Evolutionary conservation across 2,329 filamentous ascomycete genomes (phyloP), one percentile per base, ranked within the genome.

Genomic region (Akanthomyces muscarius): DNA sequence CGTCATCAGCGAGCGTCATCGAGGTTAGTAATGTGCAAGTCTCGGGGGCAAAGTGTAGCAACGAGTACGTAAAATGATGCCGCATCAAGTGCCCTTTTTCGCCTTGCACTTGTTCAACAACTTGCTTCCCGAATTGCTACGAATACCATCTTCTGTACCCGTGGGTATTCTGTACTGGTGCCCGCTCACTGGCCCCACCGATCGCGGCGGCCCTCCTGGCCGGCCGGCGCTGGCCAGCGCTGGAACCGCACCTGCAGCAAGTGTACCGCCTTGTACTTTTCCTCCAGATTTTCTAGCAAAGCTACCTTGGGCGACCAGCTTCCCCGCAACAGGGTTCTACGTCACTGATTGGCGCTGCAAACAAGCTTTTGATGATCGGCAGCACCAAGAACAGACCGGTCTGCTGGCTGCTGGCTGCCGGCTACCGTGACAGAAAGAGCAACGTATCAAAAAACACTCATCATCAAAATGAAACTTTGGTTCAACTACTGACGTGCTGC

Each of bases 291-390:
- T 5, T 23, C 14, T 3, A 21, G 6, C 4, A 28, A 10, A 45
- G 13, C 2, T 61, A 61, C 58, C 16, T 53, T 10, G 1, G 8
- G 5, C 47, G 42, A 36, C 7, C 16, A 18, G 1, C 3, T 41
- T 33, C 33, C 58, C 58, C 58, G 38, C 58, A 44, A 8, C 48
- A 61, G 58, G 48, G 38, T 53, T 36, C 56, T 61, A 61, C 59
- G 59, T 61, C 59, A 61, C 50, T 25, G 30, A 48, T 61, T 44
- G 48, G 38, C 58, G 33, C 16, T 21, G 38, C 25, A n/a, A 61
- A 61, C 59, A 61, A 61, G 50, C 50, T 61, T 61, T 55, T 47
- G 50, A 21, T 61, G 59, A 61, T 54, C 50, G 59, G 25, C 50
- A 38, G 41, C 38, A 14, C 38, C 21, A 52, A 16, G 41, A 23